Base-by-base conservation (phyloP, 1,284 basidiomycete genomes). In the Sporisorium graminicola region DNA sequence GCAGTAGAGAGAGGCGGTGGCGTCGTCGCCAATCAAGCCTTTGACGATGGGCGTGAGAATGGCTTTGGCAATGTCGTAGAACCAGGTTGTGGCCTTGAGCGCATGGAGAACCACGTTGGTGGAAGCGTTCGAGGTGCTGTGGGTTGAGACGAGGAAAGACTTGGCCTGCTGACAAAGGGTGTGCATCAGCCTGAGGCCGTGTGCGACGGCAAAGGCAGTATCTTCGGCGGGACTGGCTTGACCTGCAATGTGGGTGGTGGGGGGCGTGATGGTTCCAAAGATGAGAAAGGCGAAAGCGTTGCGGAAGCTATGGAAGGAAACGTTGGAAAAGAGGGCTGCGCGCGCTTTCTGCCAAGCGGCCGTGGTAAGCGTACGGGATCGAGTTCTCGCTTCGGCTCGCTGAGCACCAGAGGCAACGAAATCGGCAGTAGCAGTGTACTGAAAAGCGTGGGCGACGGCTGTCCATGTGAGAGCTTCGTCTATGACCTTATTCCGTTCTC, bases 271-370 rank as follows among this genome's bases (percentile, higher is more conserved):
- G 16, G 43, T 55, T 14, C 53, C 53, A 43, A 55, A 55, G 13
- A 55, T 55, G 37, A 55, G 37, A 27, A 55, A 55, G 24, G 53
- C 53, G 24, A 55, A 55, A 16, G 53, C 53, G 26, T 43, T 55
- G 12, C 53, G 53, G 40, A 55, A 55, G 40, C 53, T 55, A 24
- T 43, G 33, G 24, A 42, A 55, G 35, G 53, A 55, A 24, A 55
- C 53, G 35, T 55, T 55, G 53, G 53, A 27, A 29, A 55, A 55
- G 16, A 55, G 53, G 14, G 53, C 53, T 29, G 12, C 16, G 40
- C 53, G 53, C 14, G 53, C 37, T 40, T 43, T 42, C 20, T 55
- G 53, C 53, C 53, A 55, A 13, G 53, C 53, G 10, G 53, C 18
- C 20, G 53, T 43, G 8, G 53, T 40, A 5, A 55, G 14, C 14